Evolutionary conservation across 2,329 filamentous ascomycete genomes (phyloP).

Genomic region (Diplocarpon rosae): DNA sequence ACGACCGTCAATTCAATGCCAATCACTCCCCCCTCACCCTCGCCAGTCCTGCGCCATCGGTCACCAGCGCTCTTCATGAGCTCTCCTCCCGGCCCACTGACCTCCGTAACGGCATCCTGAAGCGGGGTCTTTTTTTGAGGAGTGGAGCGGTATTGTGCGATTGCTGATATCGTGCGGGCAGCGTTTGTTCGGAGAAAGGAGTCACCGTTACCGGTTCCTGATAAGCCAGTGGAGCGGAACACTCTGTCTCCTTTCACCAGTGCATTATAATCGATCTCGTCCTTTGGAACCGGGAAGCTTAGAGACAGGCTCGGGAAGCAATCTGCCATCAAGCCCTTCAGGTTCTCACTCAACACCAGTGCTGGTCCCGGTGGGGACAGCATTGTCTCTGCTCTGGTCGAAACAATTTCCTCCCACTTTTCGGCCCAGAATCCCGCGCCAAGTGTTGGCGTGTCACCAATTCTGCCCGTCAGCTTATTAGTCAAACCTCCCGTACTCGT

Average conservation of each 20-base stretch:
- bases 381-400: slow-evolving; percentile 19
- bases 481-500: slow-evolving; percentile 69
- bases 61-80: slow-evolving; percentile 63
- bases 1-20: slow-evolving; percentile 55
- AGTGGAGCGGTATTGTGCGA: slow-evolving; percentile 48
- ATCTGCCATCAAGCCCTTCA: slow-evolving; percentile 43
- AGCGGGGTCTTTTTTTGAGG: slow-evolving; percentile 31
- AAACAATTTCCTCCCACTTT: slow-evolving; percentile 52
- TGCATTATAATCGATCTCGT: slow-evolving; percentile 26
- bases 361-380: slow-evolving; percentile 23
- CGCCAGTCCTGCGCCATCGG: slow-evolving; percentile 61
- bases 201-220: slow-evolving; percentile 81
- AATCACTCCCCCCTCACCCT: slow-evolving; percentile 79
- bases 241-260: slow-evolving; percentile 16
- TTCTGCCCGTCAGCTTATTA: slow-evolving; percentile 75
- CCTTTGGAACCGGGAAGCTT: slow-evolving; percentile 14
- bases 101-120: slow-evolving; percentile 45
- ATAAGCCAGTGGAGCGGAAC: slow-evolving; percentile 42
- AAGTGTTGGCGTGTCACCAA: slow-evolving; percentile 76
- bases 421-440: slow-evolving; percentile 89
- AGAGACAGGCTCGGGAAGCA: slow-evolving; percentile 43
- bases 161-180: slow-evolving; percentile 59
- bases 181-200: slow-evolving; percentile 68
- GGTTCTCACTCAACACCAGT: slow-evolving; percentile 32
- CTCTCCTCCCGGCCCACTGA: slow-evolving; percentile 62